Evolutionary conservation across 2,329 filamentous ascomycete genomes (phyloP).

Genomic region (Arthrobotrys sphaeroides): DNA sequence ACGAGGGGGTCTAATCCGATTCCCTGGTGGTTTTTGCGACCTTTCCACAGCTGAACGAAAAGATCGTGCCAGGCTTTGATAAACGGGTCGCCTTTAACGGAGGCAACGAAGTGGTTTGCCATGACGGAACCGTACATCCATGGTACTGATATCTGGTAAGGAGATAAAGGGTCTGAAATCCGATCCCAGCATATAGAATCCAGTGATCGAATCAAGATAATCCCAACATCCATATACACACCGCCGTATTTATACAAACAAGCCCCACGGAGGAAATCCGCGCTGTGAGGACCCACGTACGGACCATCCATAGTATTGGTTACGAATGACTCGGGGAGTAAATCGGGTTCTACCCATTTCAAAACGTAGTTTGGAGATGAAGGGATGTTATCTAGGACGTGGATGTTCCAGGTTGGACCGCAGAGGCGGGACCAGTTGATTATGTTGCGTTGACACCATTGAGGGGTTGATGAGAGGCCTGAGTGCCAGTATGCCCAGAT

Average conservation of each 20-base stretch:
- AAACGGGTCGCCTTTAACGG: slow-evolving; percentile 63
- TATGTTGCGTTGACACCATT: slow-evolving; percentile 61
- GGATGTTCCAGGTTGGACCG: slow-evolving; percentile 62
- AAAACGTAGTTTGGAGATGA: slow-evolving; percentile 61
- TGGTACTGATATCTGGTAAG: slow-evolving; percentile 60
- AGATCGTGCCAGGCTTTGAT: slow-evolving; percentile 63
- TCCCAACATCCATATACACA: slow-evolving; percentile 63
- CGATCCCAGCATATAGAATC: slow-evolving; percentile 63
- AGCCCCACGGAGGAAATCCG: slow-evolving; percentile 64
- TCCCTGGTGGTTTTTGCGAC: slow-evolving; percentile 59
- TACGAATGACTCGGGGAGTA: slow-evolving; percentile 63
- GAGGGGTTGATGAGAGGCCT: slow-evolving; percentile 61
- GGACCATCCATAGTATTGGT: slow-evolving; percentile 64
- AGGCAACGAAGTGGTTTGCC: slow-evolving; percentile 64
- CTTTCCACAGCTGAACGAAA: slow-evolving; percentile 61
- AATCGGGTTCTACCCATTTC: slow-evolving; percentile 60
- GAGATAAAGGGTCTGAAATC: slow-evolving; percentile 60
- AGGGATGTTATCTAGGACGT: slow-evolving; percentile 61
- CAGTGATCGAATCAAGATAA: slow-evolving; percentile 62
- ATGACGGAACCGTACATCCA: slow-evolving; percentile 58
- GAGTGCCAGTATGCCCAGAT: slow-evolving; percentile 64
- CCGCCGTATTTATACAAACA: slow-evolving; percentile 63
- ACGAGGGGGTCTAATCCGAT: slow-evolving; percentile 59
- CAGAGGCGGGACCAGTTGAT: slow-evolving; percentile 63
- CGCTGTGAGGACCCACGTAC: slow-evolving; percentile 63